Evolutionary conservation across 305 asterid genomes (phyloP).

Genomic region (Fraxinus ornus): DNA sequence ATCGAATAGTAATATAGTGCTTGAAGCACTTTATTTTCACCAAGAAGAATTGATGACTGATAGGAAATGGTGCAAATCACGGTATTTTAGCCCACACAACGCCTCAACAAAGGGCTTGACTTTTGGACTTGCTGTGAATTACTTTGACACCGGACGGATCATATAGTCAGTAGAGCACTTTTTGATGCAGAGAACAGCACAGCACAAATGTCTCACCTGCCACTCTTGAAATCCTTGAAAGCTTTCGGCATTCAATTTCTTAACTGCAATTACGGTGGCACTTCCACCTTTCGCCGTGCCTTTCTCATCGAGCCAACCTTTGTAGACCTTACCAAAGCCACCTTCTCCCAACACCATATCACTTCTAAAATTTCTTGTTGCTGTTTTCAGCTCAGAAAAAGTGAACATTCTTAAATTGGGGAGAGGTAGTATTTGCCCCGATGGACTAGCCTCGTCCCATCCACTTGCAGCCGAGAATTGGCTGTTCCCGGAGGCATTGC

Average conservation of each 20-base stretch:
- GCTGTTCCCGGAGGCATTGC: conserved; percentile 36
- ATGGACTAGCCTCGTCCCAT: conserved; percentile 21
- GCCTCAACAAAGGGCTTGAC: no score
- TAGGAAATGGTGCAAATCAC: neutral
- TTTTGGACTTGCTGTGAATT: neutral
- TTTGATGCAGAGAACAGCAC: no score
- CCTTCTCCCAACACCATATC: conserved; percentile 57
- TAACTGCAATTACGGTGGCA: conserved; percentile 41
- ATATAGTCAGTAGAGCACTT: no score
- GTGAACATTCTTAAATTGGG: conserved; percentile 46
- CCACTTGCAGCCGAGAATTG: conserved; percentile 37
- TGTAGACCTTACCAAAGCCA: conserved; percentile 59
- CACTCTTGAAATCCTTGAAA: conserved; percentile 51
- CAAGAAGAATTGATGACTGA: neutral
- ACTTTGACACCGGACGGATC: no score
- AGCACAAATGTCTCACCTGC: no score
- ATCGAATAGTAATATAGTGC: neutral
- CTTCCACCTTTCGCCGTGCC: conserved; percentile 15
- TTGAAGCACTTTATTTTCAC: no score
- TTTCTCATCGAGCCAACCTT: conserved; percentile 48
- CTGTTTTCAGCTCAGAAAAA: conserved; percentile 37
- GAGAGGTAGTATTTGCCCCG: conserved; percentile 36
- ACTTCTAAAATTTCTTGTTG: conserved; percentile 44
- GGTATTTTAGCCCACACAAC: no score
- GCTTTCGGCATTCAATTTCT: conserved; percentile 44